A percentile compares a stretch with the other conserved stretches of the same genome.
These are phyloP conservation scores for Colletotrichum cordylinicola DNA, from an alignment of 2,329 filamentous ascomycete genomes.

Conservation along the genomic window DNA sequence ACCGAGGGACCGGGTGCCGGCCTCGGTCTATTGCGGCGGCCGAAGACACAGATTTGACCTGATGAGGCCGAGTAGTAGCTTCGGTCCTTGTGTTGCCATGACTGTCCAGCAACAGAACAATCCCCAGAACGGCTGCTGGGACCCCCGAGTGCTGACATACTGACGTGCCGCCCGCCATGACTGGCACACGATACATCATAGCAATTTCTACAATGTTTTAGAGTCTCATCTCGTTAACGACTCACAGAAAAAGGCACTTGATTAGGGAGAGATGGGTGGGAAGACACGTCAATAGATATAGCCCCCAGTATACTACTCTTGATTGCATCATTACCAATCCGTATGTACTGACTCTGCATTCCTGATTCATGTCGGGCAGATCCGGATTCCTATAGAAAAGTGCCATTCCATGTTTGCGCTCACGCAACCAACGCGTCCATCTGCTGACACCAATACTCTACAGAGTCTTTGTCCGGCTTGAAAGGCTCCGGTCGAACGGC, in stretches of 20 bases:
- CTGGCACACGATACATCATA: accelerated
- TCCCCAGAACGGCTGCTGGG: not conserved
- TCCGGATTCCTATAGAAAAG: accelerated
- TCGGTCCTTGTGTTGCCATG: not conserved
- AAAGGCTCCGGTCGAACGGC: not conserved
- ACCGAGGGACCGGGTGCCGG: not conserved
- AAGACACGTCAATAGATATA: too few species aligned
- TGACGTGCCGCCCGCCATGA: too few species aligned
- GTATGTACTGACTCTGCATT: not conserved
- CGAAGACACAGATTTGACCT: not conserved
- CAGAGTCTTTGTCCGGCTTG: not conserved
- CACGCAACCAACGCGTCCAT: not conserved
- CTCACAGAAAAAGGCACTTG: too few species aligned
- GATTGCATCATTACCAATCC: not conserved
- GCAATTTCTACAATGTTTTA: not conserved
- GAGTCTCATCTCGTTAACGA: too few species aligned
- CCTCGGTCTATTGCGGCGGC: not conserved
- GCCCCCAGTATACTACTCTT: not conserved
- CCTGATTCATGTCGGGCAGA: not conserved
- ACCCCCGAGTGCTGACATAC: too few species aligned
- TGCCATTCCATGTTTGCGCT: not conserved
- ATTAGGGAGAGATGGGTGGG: accelerated
- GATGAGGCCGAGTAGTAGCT: not conserved
- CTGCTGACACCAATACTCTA: not conserved
- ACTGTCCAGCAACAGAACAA: not conserved